Percentiles rank a stretch among this genome's conserved stretches.
These are phyloP conservation scores for Alloteropsis semialata DNA, from an alignment of 176 grass and related monocot species.

Conservation along the genomic window DNA sequence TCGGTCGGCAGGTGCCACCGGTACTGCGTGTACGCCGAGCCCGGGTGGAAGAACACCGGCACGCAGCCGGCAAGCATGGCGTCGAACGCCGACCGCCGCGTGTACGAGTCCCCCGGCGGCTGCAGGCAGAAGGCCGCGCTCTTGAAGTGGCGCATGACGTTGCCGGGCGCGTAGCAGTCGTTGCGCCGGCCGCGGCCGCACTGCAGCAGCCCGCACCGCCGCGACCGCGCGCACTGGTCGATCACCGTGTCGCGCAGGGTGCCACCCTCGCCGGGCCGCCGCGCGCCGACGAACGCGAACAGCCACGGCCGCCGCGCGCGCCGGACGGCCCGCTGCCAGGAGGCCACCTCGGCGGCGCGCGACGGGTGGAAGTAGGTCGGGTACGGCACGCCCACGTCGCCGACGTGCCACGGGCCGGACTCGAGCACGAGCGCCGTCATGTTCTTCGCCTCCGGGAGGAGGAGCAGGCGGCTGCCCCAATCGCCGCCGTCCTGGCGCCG, in stretches of 20 bases:
- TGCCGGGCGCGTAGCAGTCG: slow-evolving; percentile 39
- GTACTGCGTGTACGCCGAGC: slow-evolving; percentile 55
- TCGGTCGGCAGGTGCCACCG: slow-evolving; percentile 53
- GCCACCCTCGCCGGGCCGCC: not conserved
- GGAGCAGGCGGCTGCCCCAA: slow-evolving; percentile 62
- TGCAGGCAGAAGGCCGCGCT: slow-evolving; percentile 61
- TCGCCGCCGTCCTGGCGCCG: slow-evolving; percentile 34
- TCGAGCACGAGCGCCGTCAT: slow-evolving; percentile 66
- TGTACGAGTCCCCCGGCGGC: slow-evolving; percentile 62
- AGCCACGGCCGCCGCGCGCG: slow-evolving; percentile 43
- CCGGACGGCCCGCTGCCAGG: slow-evolving; percentile 53
- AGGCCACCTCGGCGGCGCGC: slow-evolving; percentile 25
- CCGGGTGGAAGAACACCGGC: slow-evolving; percentile 75
- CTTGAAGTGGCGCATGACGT: slow-evolving; percentile 48
- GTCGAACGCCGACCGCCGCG: slow-evolving; percentile 67
- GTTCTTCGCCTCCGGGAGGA: slow-evolving; percentile 48
- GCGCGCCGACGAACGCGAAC: slow-evolving; percentile 54
- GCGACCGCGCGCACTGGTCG: slow-evolving; percentile 44
- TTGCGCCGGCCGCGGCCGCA: slow-evolving; percentile 30
- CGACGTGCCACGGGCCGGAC: slow-evolving; percentile 33
- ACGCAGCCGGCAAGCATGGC: slow-evolving; percentile 65
- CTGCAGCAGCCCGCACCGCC: slow-evolving; percentile 46
- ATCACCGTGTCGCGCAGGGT: slow-evolving; percentile 46
- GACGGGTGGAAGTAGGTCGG: slow-evolving; percentile 76
- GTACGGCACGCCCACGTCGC: slow-evolving; percentile 56